Conservation (phyloP, 345 rosid species). For the Heritiera littoralis region DNA sequence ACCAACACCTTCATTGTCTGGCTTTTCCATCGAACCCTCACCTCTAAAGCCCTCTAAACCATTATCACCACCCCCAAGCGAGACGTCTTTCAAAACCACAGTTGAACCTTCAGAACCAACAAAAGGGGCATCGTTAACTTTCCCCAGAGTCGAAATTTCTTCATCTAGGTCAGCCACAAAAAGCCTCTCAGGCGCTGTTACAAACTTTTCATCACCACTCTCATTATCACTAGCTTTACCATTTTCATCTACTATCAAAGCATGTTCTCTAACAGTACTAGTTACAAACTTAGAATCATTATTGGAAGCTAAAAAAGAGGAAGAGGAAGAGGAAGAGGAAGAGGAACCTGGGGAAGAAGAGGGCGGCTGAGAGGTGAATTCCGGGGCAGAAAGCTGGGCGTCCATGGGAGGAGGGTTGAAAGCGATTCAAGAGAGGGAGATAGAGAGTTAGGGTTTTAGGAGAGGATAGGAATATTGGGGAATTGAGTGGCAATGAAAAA, state of each 20-base stretch:
- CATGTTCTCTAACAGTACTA: conserved; percentile 21
- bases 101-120: conserved; percentile 16
- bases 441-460: conserved; percentile 18
- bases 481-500: conserved; percentile 12
- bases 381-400: conserved; percentile 40
- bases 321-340: conserved; percentile 15
- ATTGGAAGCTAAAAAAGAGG: not conserved
- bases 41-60: conserved; percentile 27
- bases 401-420: conserved; percentile 41
- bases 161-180: conserved; percentile 27
- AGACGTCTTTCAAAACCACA: conserved; percentile 28
- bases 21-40: conserved; percentile 24
- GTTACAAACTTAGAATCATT: conserved; percentile 27
- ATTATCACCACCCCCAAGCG: conserved; percentile 21
- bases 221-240: conserved; percentile 31
- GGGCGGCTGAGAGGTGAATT: conserved; percentile 28
- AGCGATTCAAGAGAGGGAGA: not conserved
- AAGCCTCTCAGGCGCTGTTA: conserved; percentile 33
- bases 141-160: conserved; percentile 17
- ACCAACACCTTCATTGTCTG: conserved; percentile 35
- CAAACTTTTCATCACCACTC: conserved; percentile 61
- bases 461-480: conserved; percentile 10
- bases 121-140: conserved; percentile 20
- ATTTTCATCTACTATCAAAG: conserved; percentile 20
- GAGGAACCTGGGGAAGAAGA: conserved; percentile 53